Evolutionary conservation across 1,139 yeast species (phyloP), one percentile per base, ranked within the genome.

Genomic region (Sugiyamaella neomexicana): DNA sequence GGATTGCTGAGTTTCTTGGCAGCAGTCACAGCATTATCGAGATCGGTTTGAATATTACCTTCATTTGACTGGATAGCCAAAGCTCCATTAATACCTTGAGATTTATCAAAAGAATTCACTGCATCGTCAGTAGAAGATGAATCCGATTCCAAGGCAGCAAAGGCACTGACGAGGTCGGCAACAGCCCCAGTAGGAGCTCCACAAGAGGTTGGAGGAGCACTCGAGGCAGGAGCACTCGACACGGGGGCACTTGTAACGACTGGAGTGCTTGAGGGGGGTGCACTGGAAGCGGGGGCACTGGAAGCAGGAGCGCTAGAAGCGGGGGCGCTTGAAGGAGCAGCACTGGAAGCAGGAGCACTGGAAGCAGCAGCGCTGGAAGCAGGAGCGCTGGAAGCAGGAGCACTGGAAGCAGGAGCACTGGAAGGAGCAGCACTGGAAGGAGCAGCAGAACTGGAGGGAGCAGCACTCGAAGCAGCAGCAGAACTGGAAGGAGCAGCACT

Each of bases 81-180:
- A 23, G 63, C 63, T 39, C 60, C 63, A 46, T 43, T 34, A 15
- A 59, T 46, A 32, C 62, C 62, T 40, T 47, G 51, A 29, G 51
- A 47, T 31, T 47, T 8, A 20, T 47, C 40, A 32, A 47, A 47
- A 4, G 39, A 27, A n/a, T 25, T 31, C 12, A 47, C 51, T 4
- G 29, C 42, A 8, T 29, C 39, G 16, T 47, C 46, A 31, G 51
- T 47, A 27, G 31, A 45, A 9, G 42, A 15, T 17, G 51, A 17
- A 27, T 47, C 51, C 1, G 51, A 47, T 40, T 47, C 46, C 29
- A 47, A 39, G 20, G 51, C 51, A 4, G 44, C 13, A 42, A 47
- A 47, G 23, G 51, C 51, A 29, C 51, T 47, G 27, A 47, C 36
- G n/a, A 47, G 51, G n/a, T 15, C 17, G n/a, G 51, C 32, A 31